Conservation (phyloP, 176 grass and related monocot genomes). For the Neostapfia colusana region DNA sequence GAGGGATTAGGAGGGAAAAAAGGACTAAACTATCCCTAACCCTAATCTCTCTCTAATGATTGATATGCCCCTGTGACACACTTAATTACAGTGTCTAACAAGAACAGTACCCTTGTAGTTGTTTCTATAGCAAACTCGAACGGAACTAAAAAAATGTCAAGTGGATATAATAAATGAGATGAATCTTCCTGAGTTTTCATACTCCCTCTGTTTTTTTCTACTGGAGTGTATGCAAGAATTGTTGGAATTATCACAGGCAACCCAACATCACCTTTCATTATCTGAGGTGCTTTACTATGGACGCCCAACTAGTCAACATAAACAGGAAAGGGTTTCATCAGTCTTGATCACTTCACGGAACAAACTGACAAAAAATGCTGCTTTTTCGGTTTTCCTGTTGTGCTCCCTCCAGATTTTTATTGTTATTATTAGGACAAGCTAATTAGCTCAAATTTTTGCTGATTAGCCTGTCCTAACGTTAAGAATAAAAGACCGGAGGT, state of each 20-base stretch:
- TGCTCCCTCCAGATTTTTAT: too few species aligned
- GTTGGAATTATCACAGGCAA: not conserved
- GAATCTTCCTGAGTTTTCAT: not conserved
- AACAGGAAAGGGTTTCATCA: not conserved
- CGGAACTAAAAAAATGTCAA: not conserved
- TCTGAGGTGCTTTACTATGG: not conserved
- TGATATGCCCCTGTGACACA: too few species aligned
- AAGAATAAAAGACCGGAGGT: too few species aligned
- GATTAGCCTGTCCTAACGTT: too few species aligned
- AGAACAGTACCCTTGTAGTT: not conserved
- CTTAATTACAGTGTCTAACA: too few species aligned
- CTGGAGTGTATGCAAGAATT: not conserved
- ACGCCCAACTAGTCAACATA: conserved; percentile 1
- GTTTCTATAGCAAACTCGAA: not conserved
- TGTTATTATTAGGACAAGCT: too few species aligned
- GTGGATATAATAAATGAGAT: conserved; percentile 2
- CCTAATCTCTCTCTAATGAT: too few species aligned
- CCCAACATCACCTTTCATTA: not conserved
- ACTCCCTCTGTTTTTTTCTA: too few species aligned
- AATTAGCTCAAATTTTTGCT: too few species aligned
- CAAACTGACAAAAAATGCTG: not conserved
- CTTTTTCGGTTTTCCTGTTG: too few species aligned
- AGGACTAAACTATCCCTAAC: too few species aligned
- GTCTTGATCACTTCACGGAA: not conserved
- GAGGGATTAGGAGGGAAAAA: too few species aligned